Base-by-base conservation (phyloP, 352 stramenopile species). In the Pythium coloratum region DNA sequence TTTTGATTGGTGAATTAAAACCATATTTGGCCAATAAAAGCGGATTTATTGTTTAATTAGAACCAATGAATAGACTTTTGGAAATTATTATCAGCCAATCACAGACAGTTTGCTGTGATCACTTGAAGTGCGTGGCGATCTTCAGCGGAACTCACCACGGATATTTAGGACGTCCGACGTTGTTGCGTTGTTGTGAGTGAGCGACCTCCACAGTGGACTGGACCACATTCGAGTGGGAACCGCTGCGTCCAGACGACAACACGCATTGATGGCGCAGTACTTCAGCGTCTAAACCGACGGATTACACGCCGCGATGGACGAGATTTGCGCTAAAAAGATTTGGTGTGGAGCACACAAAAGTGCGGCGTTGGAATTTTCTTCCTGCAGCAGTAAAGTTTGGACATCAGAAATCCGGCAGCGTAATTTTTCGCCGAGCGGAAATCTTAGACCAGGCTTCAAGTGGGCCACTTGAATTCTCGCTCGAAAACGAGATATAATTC, bases 41-140 rank as follows among this genome's bases (percentile, higher is more conserved):
- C 6, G 46, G 42, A 8, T 10, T 53, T 30, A 30, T 1, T 14
- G 46, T 30, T 32, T 13, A 16, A 32, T 53, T 53, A 30, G 6
- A 53, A n/a, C 46, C 46, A 53, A 53, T 53, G 18, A 10, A 49
- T 24, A 49, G 24, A 7, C 40, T 49, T 24, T 3, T 4, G 10
- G 36, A 16, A 0, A 14, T 16, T 3, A 16, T 53, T 53, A 16
- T 53, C 20, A n/a, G 46, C 46, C n/a, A 53, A 53, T 53, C 2
- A 12, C 3, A 30, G 6, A 13, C 2, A n/a, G n/a, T 53, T 4
- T 30, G 46, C 14, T 30, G 1, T 16, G 13, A 26, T 5, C 42
- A 6, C 46, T 53, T 8, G n/a, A 32, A 53, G 46, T 53, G 20
- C 46, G 46, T 53, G 7, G 46, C 46, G 46, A 53, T 53, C 46